phyloP scores from a whole-genome alignment of 306 rosid species.

The Carpinus viminea region DNA sequence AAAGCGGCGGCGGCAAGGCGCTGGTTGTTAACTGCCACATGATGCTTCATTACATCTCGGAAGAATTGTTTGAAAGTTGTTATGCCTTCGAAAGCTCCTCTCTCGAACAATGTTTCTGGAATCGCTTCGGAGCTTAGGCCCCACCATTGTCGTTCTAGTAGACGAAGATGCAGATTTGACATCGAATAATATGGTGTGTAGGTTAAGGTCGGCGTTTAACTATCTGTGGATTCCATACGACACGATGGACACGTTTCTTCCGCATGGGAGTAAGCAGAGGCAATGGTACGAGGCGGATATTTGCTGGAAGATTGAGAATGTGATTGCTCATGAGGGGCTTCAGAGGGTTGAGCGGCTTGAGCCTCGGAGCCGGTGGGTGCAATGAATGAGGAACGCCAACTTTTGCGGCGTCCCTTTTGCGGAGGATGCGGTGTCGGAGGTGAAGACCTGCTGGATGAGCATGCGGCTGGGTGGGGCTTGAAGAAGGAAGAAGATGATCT shows the following conservation, averaged over 20 bases:
- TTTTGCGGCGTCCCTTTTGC: constrained; percentile 58
- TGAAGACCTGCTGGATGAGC: constrained; percentile 83
- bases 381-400: constrained; percentile 59
- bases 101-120: constrained; percentile 61
- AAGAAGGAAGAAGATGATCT: constrained; percentile 82
- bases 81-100: constrained; percentile 30
- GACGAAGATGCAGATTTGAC: constrained; percentile 93
- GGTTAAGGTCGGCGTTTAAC: constrained; percentile 79
- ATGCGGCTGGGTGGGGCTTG: constrained; percentile 96
- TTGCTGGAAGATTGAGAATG: constrained; percentile 88
- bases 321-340: constrained; percentile 76
- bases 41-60: constrained; percentile 88
- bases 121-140: constrained; percentile 61
- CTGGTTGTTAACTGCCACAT: constrained; percentile 82
- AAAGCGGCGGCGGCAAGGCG: constrained; percentile 60
- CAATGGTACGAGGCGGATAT: constrained; percentile 88
- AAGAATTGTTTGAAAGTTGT: constrained; percentile 49
- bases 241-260: constrained; percentile 74
- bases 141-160: constrained; percentile 62
- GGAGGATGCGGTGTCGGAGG: constrained; percentile 70
- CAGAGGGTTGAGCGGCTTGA: constrained; percentile 78
- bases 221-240: constrained; percentile 95
- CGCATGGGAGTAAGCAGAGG: constrained; percentile 71
- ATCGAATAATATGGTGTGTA: constrained; percentile 51
- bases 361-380: constrained; percentile 62